These are phyloP conservation scores for Balamuthia mandrillaris DNA, from an alignment of 208 protist species.

Conservation along the genomic window DNA sequence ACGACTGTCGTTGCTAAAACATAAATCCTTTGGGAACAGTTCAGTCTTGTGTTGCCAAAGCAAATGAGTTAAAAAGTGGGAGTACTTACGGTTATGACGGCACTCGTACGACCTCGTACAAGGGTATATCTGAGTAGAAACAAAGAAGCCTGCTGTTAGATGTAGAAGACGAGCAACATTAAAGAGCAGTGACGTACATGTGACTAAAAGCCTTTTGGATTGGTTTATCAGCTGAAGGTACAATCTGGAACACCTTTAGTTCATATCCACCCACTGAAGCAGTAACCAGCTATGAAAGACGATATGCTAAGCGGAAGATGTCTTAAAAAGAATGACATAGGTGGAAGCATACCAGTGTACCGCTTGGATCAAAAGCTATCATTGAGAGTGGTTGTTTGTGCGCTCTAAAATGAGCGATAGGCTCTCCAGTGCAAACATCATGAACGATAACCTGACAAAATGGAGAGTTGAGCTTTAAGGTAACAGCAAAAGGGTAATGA, in stretches of 20 bases:
- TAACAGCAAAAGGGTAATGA: neutral
- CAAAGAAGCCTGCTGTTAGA: too few relatives aligned
- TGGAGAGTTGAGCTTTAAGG: neutral
- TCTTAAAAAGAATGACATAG: neutral
- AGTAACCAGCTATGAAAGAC: neutral
- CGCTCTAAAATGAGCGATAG: slow-evolving; percentile 12
- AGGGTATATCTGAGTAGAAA: neutral
- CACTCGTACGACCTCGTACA: neutral
- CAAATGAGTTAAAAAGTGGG: neutral
- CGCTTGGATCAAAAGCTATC: slow-evolving; percentile 13
- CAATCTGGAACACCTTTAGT: slow-evolving; percentile 33
- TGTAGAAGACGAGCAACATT: neutral
- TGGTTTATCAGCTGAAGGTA: neutral
- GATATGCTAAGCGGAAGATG: neutral
- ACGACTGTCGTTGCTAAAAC: slow-evolving; percentile 28
- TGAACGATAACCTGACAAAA: slow-evolving; percentile 2
- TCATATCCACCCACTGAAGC: neutral
- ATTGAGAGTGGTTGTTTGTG: slow-evolving; percentile 4
- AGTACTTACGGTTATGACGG: neutral
- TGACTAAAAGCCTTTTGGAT: neutral
- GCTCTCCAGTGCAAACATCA: slow-evolving; percentile 10
- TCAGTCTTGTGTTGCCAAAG: neutral
- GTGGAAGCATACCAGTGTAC: neutral
- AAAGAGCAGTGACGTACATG: neutral
- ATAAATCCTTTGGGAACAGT: neutral